Evolutionary conservation across 305 asterid genomes (phyloP), one percentile per base, ranked within the genome.

Genomic region (Plantago coronopus): DNA sequence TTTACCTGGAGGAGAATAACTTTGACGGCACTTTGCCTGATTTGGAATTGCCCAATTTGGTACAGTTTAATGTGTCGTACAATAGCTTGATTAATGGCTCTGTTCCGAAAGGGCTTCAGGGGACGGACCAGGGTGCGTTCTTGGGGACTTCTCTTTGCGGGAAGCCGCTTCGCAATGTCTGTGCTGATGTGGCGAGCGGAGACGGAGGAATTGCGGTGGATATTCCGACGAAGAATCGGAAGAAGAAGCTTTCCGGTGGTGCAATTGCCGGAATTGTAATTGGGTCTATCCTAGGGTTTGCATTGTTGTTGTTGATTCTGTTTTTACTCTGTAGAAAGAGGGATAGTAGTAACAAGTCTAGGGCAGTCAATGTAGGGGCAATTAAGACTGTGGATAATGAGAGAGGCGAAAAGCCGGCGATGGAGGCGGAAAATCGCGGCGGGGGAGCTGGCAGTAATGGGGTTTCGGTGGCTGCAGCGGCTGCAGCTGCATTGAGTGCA

Each of bases 251-350:
- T 48, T 87, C 95, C 12, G 94, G 91, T 12, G 96, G 97, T 29
- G 95, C 94, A 40, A 82, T 93, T 64, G 97, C 96, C 11, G 97
- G 96, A 17, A 85, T 89, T 58, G 97, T 87, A 50, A 70, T 91
- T 50, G 98, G 98, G 75, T 83, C 94, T 74, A 74, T 89, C 2
- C 58, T 91, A 7, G 98, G 96, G 57, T 76, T 87, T 4, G 10
- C 87, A 23, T 19, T 86, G 48, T 3, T 89, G 57, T 61, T 86
- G 56, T 57, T 82, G 64, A 25, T 89, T 23, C 17, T 84, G 74
- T 78, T 87, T 14, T 18, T 89, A 29, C 18, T 87, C 55, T 89
- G 95, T 53, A 80, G 96, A 65, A 93, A 85, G 72, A 71, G 84
- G 75, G 76, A 71, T 43, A 82, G 72, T 43, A 82, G 51, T 34